Base-by-base conservation (phyloP, 768 basidiomycete genomes). In the Nidularia sp. region DNA sequence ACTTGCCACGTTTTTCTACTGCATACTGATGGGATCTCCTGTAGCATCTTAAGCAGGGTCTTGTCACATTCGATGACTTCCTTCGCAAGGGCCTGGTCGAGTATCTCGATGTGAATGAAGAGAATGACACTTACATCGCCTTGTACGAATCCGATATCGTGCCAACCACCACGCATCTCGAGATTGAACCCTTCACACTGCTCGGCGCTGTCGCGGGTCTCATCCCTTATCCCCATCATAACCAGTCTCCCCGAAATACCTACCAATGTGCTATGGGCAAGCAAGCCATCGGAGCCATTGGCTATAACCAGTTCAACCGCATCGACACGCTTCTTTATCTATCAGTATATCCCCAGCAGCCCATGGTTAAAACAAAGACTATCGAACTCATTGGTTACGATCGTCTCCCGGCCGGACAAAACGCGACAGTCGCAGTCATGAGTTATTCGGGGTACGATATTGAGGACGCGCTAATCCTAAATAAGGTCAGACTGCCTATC, bases 221-320 rank as follows among this genome's bases (percentile, higher is more conserved):
- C 29, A 99, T 99, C 63, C 97, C 97, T 9, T 99, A 99, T 65
- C 97, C 97, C 1, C 97, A 99, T 66, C 97, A 99, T 68, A 99
- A 99, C 63, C 97, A 99, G 64, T 98, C 97, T 4, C 97, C 97
- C 2, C 88, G 97, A 50, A 99, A 99, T 63, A 99, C 97, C 7
- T 99, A 99, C 66, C 96, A 99, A 74, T 99, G 96, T 63, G 96
- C 96, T 51, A 99, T 99, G 96, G 96, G 97, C 50, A 99, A 99
- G 74, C 97, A 99, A 75, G 96, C 97, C 2, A 99, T 99, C 57
- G 97, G 97, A 18, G 95, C 95, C 9, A 99, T 99, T 55, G 96
- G 87, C 0, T 97, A 95, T 71, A 99, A 98, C 67, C 97, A 99
- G 68, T 84, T 98, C 58, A 93, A 93, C 64, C 84, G 97, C 44